Percentiles rank a stretch among this genome's conserved stretches.
These are phyloP conservation scores for Lactifluus echinatus DNA, from an alignment of 768 basidiomycete species.

Conservation along the genomic window DNA sequence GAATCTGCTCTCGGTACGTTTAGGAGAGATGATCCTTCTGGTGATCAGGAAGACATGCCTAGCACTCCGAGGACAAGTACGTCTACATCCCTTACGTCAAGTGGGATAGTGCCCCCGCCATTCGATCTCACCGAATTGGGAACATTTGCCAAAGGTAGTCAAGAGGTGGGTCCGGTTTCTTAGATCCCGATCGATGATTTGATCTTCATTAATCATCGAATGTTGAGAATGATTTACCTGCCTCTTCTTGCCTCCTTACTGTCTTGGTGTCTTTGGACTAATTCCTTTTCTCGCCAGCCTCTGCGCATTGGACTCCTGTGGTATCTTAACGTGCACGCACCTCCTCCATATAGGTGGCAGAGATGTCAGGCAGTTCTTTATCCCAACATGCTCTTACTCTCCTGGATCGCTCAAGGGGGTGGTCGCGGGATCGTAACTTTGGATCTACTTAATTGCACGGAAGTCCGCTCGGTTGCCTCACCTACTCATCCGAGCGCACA, in stretches of 20 bases:
- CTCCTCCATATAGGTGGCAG: conserved; percentile 71
- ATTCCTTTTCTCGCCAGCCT: conserved; percentile 43
- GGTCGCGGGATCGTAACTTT: conserved; percentile 80
- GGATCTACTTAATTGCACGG: conserved; percentile 79
- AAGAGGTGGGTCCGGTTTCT: conserved; percentile 34
- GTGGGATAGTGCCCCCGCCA: conserved; percentile 34
- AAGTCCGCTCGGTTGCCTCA: conserved; percentile 75
- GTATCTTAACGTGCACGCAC: conserved; percentile 88
- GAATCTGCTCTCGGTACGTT: background rate
- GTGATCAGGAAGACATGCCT: conserved; percentile 19
- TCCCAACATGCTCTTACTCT: conserved; percentile 75
- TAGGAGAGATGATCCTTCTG: conserved; percentile 14
- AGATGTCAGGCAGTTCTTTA: conserved; percentile 76
- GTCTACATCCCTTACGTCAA: conserved; percentile 25
- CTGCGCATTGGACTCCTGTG: conserved; percentile 78
- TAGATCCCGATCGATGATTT: background rate
- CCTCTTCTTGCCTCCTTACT: background rate
- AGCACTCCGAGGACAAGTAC: conserved; percentile 23
- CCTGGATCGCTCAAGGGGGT: conserved; percentile 80
- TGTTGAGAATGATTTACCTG: background rate
- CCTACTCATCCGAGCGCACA: conserved; percentile 72
- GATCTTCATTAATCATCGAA: conserved; percentile 1
- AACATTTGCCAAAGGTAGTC: conserved; percentile 32
- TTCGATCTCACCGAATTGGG: conserved; percentile 43
- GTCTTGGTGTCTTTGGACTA: conserved; percentile 15